Percentiles rank a stretch among this genome's conserved stretches.
These are phyloP conservation scores for Pythium monospermum DNA, from an alignment of 352 stramenopile species.

Conservation along the genomic window DNA sequence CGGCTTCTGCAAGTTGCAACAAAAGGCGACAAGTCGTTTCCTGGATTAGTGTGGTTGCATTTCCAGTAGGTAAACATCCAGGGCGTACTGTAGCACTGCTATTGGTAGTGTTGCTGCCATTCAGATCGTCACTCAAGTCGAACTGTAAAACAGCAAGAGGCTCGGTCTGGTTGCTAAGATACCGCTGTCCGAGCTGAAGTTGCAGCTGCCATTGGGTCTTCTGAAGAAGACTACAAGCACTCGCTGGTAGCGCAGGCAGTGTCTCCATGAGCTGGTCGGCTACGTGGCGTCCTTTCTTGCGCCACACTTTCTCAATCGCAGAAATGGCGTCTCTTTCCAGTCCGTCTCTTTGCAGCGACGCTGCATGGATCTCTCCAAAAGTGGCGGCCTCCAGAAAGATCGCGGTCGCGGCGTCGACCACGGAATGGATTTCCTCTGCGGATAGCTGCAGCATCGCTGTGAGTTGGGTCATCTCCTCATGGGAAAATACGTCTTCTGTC, in stretches of 20 bases:
- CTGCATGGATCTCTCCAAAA: constrained; percentile 33
- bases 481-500: constrained; percentile 33
- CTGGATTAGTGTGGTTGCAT: no score
- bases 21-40: no score
- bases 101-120: not conserved
- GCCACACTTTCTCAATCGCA: constrained; percentile 49
- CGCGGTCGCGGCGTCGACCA: constrained; percentile 22
- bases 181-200: constrained; percentile 46
- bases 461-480: constrained; percentile 41
- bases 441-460: constrained; percentile 39
- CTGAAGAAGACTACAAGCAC: constrained; percentile 29
- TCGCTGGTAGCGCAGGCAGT: constrained; percentile 9
- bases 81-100: not conserved
- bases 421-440: constrained; percentile 31
- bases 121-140: constrained; percentile 16
- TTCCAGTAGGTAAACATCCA: not conserved
- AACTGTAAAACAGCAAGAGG: constrained; percentile 56
- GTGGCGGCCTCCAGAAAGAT: constrained; percentile 40
- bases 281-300: constrained; percentile 37
- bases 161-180: constrained; percentile 31
- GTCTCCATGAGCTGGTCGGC: constrained; percentile 8
- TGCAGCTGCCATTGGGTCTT: constrained; percentile 49
- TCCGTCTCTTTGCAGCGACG: constrained; percentile 21
- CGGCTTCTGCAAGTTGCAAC: constrained; percentile 32
- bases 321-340: constrained; percentile 25